Evolutionary conservation across 495 filamentous ascomycete species (phyloP), one percentile per base, ranked within the genome.

Genomic region (Aspergillus ellipticus): DNA sequence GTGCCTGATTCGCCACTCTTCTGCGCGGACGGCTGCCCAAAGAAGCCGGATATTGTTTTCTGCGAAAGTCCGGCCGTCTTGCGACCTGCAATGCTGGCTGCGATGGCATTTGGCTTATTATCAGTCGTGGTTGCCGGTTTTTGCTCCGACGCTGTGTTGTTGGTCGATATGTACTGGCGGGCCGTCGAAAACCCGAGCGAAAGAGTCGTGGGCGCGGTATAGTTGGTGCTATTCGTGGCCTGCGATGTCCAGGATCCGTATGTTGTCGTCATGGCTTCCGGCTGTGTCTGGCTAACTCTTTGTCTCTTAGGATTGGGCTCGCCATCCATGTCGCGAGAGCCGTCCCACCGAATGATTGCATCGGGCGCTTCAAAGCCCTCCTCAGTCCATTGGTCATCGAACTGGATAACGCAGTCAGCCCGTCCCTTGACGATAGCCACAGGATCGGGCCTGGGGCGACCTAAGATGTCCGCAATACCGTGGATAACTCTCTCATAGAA

Each of bases 331-430:
- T 47, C 57, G 22, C 61, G 54, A 22, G 66, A 64, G 46, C 59
- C 63, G 46, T 73, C 63, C 75, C 77, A 70, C 59, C 58, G 62
- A 31, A 61, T 60, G 46, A 70, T 56, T 49, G 72, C 64, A 52
- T 79, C 73, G 13, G 67, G 57, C 19, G 71, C 65, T 51, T 82
- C 76, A 43, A 80, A 76, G 22, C 86, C 85, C 43, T 79, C 79
- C 2, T 82, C 59, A 3, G 86, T 84, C 76, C 83, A 90, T 24
- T 77, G 68, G 56, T 89, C 79, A 61, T 91, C 89, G 48, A 83
- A 73, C 6, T 75, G 58, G 28, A 79, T 82, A 5, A 85, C 62
- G 3, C 72, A 64, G 16, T 65, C 71, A n/a, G 65, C 68, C 37
- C 75, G 65, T 19, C 64, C 71, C 53, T 75, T 70, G 11, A 77